These are phyloP conservation scores for Ceratocystis huliohia DNA, from an alignment of 2,329 filamentous ascomycete genomes.

Conservation along the genomic window DNA sequence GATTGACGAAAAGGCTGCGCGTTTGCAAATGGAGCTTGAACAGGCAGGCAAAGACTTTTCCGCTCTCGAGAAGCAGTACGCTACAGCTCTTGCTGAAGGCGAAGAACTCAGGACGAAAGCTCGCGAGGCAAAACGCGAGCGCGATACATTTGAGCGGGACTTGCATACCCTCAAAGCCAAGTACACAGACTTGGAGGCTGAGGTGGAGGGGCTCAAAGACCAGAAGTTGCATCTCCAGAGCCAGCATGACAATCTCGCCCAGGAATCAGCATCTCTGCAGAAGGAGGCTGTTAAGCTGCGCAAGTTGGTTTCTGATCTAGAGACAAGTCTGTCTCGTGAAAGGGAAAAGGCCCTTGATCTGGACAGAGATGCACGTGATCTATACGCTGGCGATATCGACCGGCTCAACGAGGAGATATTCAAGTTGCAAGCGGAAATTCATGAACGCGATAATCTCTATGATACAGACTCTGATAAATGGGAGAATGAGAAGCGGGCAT, in stretches of 20 bases:
- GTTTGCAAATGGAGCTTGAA: conserved; percentile 54
- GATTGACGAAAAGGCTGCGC: conserved; percentile 56
- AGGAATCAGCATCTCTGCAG: conserved; percentile 55
- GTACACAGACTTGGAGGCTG: conserved; percentile 38
- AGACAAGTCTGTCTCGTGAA: conserved; percentile 40
- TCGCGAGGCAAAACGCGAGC: conserved; percentile 34
- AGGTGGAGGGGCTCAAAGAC: conserved; percentile 45
- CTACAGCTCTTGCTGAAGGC: conserved; percentile 36
- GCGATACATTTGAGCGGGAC: conserved; percentile 31
- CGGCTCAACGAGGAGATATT: conserved; percentile 47
- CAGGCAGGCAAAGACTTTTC: conserved; percentile 37
- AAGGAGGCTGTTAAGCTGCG: conserved; percentile 44
- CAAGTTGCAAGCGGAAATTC: conserved; percentile 49
- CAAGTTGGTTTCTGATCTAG: conserved; percentile 36
- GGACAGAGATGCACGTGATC: conserved; percentile 44
- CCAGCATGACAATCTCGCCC: conserved; percentile 53
- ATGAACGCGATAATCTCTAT: conserved; percentile 57
- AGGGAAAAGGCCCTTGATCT: conserved; percentile 46
- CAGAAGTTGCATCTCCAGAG: conserved; percentile 59
- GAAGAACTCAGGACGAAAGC: conserved; percentile 34
- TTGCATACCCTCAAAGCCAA: conserved; percentile 32
- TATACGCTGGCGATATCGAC: conserved; percentile 36
- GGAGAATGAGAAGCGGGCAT: conserved; percentile 51
- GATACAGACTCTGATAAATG: conserved; percentile 61
- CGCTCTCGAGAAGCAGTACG: conserved; percentile 40